Evolutionary conservation across 139 green algal species (phyloP).

Genomic region (Micromonas pusilla): DNA sequence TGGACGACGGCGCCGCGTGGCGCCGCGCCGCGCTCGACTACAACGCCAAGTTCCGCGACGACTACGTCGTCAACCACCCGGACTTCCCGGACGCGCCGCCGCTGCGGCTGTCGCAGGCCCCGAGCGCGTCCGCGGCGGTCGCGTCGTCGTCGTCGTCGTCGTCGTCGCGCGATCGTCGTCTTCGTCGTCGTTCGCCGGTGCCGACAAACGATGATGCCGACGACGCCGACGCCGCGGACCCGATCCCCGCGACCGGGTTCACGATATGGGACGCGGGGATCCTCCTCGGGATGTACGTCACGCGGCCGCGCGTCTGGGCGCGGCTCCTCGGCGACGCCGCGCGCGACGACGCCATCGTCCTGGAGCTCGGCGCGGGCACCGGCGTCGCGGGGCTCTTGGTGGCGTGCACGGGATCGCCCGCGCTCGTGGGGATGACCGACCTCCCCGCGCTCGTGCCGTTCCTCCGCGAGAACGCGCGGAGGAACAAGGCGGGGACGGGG

Average conservation of each 20-base stretch:
- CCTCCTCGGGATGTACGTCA: conserved; percentile 1
- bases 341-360: not conserved
- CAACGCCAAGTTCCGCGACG: not conserved
- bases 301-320: not conserved
- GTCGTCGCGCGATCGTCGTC: not conserved
- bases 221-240: not conserved
- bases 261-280: conserved; percentile 12
- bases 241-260: conserved; percentile 7
- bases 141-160: not conserved
- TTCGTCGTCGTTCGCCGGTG: not conserved
- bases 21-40: not conserved
- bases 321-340: not conserved
- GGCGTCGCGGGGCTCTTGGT: conserved; percentile 12
- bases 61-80: not conserved
- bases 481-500: not conserved
- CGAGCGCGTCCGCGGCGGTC: not conserved
- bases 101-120: not conserved
- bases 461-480: not conserved
- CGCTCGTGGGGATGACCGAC: not conserved
- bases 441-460: not conserved
- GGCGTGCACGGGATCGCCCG: not conserved
- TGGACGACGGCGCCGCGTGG: not conserved
- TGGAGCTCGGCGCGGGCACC: conserved; percentile 21
- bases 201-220: not conserved
- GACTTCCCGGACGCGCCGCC: not conserved